These are phyloP conservation scores for Alternaria novae-zelandiae DNA, from an alignment of 2,329 filamentous ascomycete genomes.

Conservation along the genomic window DNA sequence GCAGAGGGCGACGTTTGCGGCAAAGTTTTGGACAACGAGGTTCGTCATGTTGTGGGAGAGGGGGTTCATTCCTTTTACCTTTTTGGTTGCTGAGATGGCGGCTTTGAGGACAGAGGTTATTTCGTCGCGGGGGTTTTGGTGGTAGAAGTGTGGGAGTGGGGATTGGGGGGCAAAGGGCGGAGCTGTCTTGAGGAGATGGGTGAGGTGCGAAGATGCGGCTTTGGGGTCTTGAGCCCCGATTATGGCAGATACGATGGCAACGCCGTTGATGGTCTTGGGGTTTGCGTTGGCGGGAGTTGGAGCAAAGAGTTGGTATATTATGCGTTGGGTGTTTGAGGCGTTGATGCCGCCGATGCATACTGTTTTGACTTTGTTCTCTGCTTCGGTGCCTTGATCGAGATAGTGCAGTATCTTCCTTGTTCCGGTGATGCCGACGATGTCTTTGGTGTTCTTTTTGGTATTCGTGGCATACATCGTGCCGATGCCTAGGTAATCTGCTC, in stretches of 20 bases:
- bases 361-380: constrained; percentile 50
- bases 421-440: constrained; percentile 76
- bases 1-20: constrained; percentile 85
- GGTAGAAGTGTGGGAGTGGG: constrained; percentile 22
- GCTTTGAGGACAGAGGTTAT: constrained; percentile 22
- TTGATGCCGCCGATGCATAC: constrained; percentile 94
- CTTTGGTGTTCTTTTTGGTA: constrained; percentile 86
- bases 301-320: constrained; percentile 72
- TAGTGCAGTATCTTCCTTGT: constrained; percentile 69
- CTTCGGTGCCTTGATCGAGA: constrained; percentile 56
- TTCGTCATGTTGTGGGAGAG: constrained; percentile 98
- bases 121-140: constrained; percentile 23
- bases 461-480: constrained; percentile 85
- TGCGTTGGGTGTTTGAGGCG: constrained; percentile 72
- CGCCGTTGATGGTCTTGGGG: constrained; percentile 72
- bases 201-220: constrained; percentile 66
- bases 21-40: constrained; percentile 91
- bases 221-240: constrained; percentile 74
- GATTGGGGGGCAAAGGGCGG: constrained; percentile 33
- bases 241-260: constrained; percentile 90
- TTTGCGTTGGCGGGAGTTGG: constrained; percentile 28
- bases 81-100: constrained; percentile 58
- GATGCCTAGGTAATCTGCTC: constrained; percentile 90
- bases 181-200: constrained; percentile 57
- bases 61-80: constrained; percentile 69